Evolutionary conservation across 805 yeast species (phyloP).

Genomic region (Zygosaccharomyces gambellarensis): DNA sequence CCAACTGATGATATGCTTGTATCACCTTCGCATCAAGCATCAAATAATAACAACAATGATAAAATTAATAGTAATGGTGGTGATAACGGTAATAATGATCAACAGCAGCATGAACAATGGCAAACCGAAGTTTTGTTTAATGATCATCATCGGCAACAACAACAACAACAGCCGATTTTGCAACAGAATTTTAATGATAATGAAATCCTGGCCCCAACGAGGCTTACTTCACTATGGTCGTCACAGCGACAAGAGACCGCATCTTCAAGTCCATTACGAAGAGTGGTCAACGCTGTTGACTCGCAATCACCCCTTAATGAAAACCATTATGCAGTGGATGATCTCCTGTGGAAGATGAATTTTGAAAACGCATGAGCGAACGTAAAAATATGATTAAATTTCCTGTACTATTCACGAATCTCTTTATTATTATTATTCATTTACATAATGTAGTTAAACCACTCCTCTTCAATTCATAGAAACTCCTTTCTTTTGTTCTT

Average conservation of each 20-base stretch:
- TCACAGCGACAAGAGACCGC: conserved; percentile 3
- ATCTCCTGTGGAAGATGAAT: conserved; percentile 11
- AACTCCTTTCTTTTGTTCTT: conserved; percentile 36
- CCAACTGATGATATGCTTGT: conserved; percentile 2
- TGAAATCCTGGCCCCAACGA: conserved; percentile 1
- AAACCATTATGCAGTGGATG: conserved; percentile 5
- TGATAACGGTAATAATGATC: not conserved
- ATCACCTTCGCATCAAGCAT: conserved; percentile 5
- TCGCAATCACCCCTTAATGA: conserved; percentile 5
- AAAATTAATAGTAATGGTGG: not conserved
- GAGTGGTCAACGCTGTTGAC: conserved; percentile 2
- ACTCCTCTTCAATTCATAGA: not conserved
- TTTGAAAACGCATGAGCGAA: conserved; percentile 7
- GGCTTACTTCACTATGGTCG: conserved; percentile 2
- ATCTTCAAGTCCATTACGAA: not conserved
- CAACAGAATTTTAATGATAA: conserved; percentile 2
- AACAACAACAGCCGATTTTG: not conserved
- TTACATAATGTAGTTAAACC: conserved; percentile 4
- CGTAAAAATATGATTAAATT: conserved; percentile 1
- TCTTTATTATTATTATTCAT: conserved; percentile 3
- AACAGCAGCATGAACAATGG: not conserved
- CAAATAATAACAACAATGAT: not conserved
- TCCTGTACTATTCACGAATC: conserved; percentile 3
- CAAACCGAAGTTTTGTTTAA: not conserved
- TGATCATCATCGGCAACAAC: not conserved